A percentile compares a stretch with the other conserved stretches of the same genome.
These are phyloP conservation scores for Eutrema japonicum DNA, from an alignment of 345 rosid genomes.

Conservation along the genomic window DNA sequence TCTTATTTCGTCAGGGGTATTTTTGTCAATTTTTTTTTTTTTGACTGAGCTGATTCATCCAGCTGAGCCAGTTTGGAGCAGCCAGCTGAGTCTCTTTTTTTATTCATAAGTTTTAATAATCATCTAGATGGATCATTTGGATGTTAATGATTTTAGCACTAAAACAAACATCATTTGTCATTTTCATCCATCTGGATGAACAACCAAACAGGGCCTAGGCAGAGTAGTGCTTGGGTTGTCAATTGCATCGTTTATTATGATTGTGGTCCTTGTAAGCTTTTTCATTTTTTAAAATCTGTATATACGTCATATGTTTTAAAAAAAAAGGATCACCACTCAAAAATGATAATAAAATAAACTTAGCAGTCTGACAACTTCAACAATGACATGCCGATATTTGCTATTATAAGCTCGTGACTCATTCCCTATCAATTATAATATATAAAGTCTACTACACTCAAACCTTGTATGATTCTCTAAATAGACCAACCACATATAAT, in stretches of 20 bases:
- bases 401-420: slow-evolving; percentile 44
- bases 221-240: slow-evolving; percentile 46
- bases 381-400: slow-evolving; percentile 40
- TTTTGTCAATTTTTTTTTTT: too few species aligned
- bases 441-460: slow-evolving; percentile 13
- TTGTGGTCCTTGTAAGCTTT: slow-evolving; percentile 40
- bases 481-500: slow-evolving; percentile 32
- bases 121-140: too few species aligned
- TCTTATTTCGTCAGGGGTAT: too few species aligned
- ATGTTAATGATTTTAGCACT: too few species aligned
- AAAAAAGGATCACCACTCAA: slow-evolving; percentile 32
- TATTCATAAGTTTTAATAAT: too few species aligned
- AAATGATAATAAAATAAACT: slow-evolving; percentile 1
- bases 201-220: too few species aligned
- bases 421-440: slow-evolving; percentile 16
- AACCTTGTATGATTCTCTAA: slow-evolving; percentile 38
- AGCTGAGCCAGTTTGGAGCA: too few species aligned
- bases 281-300: neutral
- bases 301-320: slow-evolving; percentile 1
- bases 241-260: slow-evolving; percentile 27
- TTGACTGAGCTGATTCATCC: too few species aligned
- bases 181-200: too few species aligned
- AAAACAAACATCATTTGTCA: too few species aligned
- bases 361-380: slow-evolving; percentile 37
- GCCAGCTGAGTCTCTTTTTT: too few species aligned